Base-by-base conservation (phyloP, 148 eudicot genomes). In the Vaccinium darrowii region DNA sequence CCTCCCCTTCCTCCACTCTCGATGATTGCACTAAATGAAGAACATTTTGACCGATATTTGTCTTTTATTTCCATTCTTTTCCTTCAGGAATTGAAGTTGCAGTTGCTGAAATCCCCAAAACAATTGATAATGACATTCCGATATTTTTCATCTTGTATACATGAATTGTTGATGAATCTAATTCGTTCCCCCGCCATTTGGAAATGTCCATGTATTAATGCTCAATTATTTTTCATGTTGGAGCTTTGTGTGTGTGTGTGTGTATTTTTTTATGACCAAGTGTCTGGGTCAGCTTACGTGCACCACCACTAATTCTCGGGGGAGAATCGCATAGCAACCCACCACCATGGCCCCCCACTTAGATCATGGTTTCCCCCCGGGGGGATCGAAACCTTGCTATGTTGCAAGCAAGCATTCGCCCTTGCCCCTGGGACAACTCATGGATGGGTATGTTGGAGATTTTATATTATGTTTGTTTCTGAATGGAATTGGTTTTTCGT, bases 101-200 rank as follows among this genome's bases (percentile, higher is more conserved):
- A 76, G 95, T 96, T 81, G 94, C 95, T 74, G 99, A 98, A 84
- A 96, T 96, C 82, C 99, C 99, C 11, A 96, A 96, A 87, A 96
- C 99, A 63, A 96, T 96, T 79, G 99, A 96, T 84, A 96, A 96
- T 91, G 99, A 96, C 89, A 96, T 96, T 63, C 95, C 97, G 92
- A 98, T 96, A 93, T 74, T 30, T 43, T 5, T 78, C 69, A 14
- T 84, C 51, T 72, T 86, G 18, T 50, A 83, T 58, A 43, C 43
- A n/a, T 51, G 13, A 53, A 65, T 36, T 81, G 14, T 52, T 81
- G 52, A 58, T 74, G 76, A 65, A 62, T 19, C 6, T 49, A 74
- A 74, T 60, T 52, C 1, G 33, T 76, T 80, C 65, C 49, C 62
- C 54, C 19, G 5, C 77, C 57, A 50, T 30, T 51, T 75, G 47